A percentile compares a stretch with the other conserved stretches of the same genome.
phyloP scores from a whole-genome alignment of 2,329 filamentous ascomycete genomes.

The Xylariaceae sp. region DNA sequence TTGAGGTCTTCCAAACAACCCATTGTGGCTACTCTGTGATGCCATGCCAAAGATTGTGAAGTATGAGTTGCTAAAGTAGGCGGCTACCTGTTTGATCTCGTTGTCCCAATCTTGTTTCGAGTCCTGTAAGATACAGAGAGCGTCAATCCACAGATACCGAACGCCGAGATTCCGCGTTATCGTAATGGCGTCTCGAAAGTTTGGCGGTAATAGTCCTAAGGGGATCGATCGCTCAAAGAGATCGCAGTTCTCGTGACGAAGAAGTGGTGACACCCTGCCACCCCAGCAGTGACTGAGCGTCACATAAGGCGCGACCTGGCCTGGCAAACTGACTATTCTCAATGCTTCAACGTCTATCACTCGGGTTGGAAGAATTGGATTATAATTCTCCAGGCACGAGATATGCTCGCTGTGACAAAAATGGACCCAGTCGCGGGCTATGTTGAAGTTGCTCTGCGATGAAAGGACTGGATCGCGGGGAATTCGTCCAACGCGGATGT shows the following conservation, averaged over 20 bases:
- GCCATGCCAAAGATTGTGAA: neutral
- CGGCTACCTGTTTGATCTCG: neutral
- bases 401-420: neutral
- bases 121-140: neutral
- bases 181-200: neutral
- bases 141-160: conserved; percentile 1
- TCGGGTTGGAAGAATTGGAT: neutral
- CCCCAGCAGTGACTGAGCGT: neutral
- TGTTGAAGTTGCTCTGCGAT: neutral
- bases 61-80: neutral
- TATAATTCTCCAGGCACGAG: neutral
- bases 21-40: neutral
- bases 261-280: neutral
- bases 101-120: neutral
- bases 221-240: neutral
- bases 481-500: neutral
- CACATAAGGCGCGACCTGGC: neutral
- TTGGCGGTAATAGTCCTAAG: neutral
- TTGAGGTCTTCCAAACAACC: neutral
- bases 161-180: neutral
- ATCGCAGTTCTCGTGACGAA: neutral
- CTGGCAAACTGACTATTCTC: neutral
- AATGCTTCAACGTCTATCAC: neutral
- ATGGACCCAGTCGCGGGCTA: neutral
- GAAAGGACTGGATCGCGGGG: neutral